Evolutionary conservation across 1,284 basidiomycete genomes (phyloP).

Genomic region (Irpex sp.): DNA sequence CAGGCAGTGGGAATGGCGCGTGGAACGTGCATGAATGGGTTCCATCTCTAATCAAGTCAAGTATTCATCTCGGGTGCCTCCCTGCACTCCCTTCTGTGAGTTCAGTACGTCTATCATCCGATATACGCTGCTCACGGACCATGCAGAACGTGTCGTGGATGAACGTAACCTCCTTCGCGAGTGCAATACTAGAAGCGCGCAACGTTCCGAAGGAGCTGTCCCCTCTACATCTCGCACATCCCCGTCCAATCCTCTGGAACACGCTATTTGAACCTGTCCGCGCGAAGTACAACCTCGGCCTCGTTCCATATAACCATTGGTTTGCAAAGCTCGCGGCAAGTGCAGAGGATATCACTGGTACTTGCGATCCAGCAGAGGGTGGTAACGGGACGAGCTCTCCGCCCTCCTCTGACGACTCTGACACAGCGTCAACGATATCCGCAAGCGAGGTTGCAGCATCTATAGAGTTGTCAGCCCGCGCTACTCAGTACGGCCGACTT

Average conservation of each 20-base stretch:
- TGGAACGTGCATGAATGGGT: conserved; percentile 34
- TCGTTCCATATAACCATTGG: conserved; percentile 29
- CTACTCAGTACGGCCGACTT: not conserved
- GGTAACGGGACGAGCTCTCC: no score
- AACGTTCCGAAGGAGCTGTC: not conserved
- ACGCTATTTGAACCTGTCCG: conserved; percentile 17
- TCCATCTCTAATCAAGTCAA: conserved; percentile 21
- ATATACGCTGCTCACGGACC: conserved; percentile 5
- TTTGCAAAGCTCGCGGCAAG: conserved; percentile 11
- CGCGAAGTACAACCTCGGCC: conserved; percentile 18
- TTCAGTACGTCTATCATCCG: not conserved
- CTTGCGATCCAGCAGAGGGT: no score
- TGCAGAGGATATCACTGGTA: not conserved
- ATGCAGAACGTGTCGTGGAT: conserved; percentile 19
- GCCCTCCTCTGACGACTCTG: no score
- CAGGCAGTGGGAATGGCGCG: conserved; percentile 30
- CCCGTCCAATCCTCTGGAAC: conserved; percentile 11
- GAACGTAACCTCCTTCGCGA: conserved; percentile 17
- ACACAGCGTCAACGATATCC: no score
- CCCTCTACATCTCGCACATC: conserved; percentile 15
- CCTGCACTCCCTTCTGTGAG: conserved; percentile 13
- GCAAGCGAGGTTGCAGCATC: no score
- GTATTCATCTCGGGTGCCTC: conserved; percentile 23
- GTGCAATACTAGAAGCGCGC: conserved; percentile 17
- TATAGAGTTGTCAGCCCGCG: no score